A percentile compares a stretch with the other conserved stretches of the same genome.
phyloP scores from a whole-genome alignment of 352 stramenopile genomes.

The Lagenidium giganteum region DNA sequence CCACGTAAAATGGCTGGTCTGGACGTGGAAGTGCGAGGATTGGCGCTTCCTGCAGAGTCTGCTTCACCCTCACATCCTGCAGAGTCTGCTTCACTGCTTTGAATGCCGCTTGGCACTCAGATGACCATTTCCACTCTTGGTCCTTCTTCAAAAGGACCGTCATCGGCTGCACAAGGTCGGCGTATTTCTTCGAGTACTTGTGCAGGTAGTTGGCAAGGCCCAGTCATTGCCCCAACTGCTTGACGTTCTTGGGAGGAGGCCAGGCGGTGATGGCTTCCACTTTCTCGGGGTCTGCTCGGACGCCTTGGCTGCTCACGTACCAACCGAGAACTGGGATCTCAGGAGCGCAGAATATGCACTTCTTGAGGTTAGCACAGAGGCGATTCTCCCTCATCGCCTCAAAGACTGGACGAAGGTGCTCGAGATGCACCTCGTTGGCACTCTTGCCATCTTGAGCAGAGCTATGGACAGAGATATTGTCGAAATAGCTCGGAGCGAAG shows the following conservation, averaged over 20 bases:
- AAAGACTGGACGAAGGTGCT: conserved; percentile 18
- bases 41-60: conserved; percentile 11
- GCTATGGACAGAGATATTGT: conserved; percentile 22
- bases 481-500: conserved; percentile 22
- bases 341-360: conserved; percentile 1
- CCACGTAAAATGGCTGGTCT: conserved; percentile 6
- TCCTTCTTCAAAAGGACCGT: conserved; percentile 10
- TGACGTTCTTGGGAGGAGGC: not conserved
- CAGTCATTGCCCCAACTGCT: conserved; percentile 6
- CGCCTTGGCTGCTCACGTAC: conserved; percentile 12
- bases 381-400: conserved; percentile 10
- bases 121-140: conserved; percentile 6
- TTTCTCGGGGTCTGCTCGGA: conserved; percentile 13
- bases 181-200: conserved; percentile 11
- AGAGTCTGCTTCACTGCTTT: conserved; percentile 5
- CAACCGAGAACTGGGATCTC: conserved; percentile 24
- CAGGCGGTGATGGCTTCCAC: conserved; percentile 7
- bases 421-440: conserved; percentile 3
- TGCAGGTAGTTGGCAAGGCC: conserved; percentile 10
- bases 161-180: conserved; percentile 5
- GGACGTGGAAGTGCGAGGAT: conserved; percentile 6
- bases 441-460: conserved; percentile 1
- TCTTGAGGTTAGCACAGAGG: conserved; percentile 17
- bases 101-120: conserved; percentile 5
- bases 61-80: no score